Base-by-base conservation (phyloP, 768 basidiomycete genomes). In the Tricholoma matsutake region DNA sequence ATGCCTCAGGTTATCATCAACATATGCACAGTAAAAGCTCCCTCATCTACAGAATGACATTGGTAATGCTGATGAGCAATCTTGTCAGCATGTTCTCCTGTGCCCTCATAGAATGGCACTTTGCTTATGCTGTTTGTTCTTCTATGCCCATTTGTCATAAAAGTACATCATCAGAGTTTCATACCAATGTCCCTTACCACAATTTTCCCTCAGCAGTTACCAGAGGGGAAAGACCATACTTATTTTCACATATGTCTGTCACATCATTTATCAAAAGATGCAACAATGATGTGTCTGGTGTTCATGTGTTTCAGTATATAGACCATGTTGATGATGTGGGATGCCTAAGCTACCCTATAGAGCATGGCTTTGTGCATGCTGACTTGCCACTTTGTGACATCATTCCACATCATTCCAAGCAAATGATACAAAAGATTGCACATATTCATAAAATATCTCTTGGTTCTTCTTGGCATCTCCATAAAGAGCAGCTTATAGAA, bases 311-410 rank as follows among this genome's bases (percentile, higher is more conserved):
- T 55, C 32, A 18, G 9, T 55, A 35, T 55, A 18, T 55, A 11
- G 54, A 55, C 37, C 54, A 55, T 55, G 54, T 55, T 5, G 6
- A 55, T 55, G 54, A 39, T 10, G 16, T 55, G 28, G 54, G 37
- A 34, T 39, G 32, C 32, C 34, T 55, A n/a, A 20, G 8, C 1
- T 55, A 55, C n/a, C 32, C 54, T 18, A 6, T 35, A 35, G 22
- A 34, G 1, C 32, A 55, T 35, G 53, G 53, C 53, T 55, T 55
- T 25, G 37, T 55, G 13, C 32, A 55, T 55, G 32, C 53, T 32
- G 29, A 54, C 34, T 32, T 54, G 20, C 28, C 29, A 4, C 49
- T 51, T 11, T 7, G 8, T 47, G 22, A 47, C 10, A 22, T 47
- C 6, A 9, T 47, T 22, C 45, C 45, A 22, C 45, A 47, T 32